phyloP scores from a whole-genome alignment of 768 basidiomycete species.

The Crucibulum laeve region DNA sequence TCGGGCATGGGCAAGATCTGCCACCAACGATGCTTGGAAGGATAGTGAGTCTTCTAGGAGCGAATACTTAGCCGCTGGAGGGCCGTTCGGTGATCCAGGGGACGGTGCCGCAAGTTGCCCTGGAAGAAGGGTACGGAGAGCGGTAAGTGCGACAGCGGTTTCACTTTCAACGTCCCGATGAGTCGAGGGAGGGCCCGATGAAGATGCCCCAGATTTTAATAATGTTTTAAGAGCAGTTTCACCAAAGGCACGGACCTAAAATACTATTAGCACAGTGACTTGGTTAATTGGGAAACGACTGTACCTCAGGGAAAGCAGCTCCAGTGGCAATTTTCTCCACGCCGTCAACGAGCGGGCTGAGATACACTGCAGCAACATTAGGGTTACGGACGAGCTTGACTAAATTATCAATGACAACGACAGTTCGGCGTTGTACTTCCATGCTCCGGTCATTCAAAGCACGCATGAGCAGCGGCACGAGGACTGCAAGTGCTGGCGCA shows the following conservation, averaged over 20 bases:
- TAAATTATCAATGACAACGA: conserved; percentile 92
- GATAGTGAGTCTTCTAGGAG: conserved; percentile 58
- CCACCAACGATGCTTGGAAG: conserved; percentile 71
- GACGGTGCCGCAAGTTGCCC: conserved; percentile 38
- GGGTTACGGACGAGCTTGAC: conserved; percentile 96
- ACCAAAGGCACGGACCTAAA: conserved; percentile 86
- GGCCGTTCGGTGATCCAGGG: conserved; percentile 43
- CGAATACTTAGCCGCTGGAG: conserved; percentile 48
- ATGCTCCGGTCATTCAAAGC: conserved; percentile 94
- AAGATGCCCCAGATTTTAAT: conserved; percentile 79
- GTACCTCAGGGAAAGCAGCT: conserved; percentile 93
- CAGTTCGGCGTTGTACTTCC: conserved; percentile 92
- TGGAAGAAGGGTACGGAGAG: conserved; percentile 59
- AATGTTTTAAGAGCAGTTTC: conserved; percentile 79
- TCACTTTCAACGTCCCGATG: conserved; percentile 69
- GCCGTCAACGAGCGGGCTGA: conserved; percentile 83
- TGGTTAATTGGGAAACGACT: conserved; percentile 5
- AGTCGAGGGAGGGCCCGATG: conserved; percentile 60
- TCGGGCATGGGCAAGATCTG: conserved; percentile 67
- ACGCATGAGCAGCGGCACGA: conserved; percentile 87
- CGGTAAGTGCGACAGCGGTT: conserved; percentile 47
- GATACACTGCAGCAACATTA: conserved; percentile 82
- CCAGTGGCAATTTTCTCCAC: conserved; percentile 86
- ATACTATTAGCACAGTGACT: neutral
- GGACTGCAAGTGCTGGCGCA: conserved; percentile 91